A percentile compares a stretch with the other conserved stretches of the same genome.
Conservation (phyloP, 768 basidiomycete genomes). For the Lyophyllum atratum region DNA sequence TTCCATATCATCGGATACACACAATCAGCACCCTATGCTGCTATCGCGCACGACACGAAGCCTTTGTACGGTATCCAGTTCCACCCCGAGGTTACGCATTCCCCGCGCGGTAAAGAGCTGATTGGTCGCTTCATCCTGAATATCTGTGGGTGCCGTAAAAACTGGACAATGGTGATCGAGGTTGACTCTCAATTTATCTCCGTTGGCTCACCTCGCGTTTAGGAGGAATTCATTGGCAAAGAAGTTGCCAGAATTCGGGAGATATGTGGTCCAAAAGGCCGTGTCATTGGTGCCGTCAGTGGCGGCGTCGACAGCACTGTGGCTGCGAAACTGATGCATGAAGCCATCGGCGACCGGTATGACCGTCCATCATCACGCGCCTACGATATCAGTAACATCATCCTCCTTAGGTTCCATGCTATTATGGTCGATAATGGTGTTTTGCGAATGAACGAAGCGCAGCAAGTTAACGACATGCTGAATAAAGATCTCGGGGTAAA, state of each 20-base stretch:
- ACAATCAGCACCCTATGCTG: conserved; percentile 85
- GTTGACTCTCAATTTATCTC: neutral
- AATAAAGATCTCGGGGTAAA: conserved; percentile 93
- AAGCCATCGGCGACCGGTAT: conserved; percentile 96
- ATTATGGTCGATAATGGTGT: conserved; percentile 99
- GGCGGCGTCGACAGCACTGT: conserved; percentile 99
- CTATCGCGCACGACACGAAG: conserved; percentile 87
- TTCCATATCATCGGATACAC: conserved; percentile 92
- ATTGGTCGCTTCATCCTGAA: conserved; percentile 82
- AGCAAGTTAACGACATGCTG: conserved; percentile 92
- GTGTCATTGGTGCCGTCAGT: conserved; percentile 96
- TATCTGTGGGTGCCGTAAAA: conserved; percentile 77
- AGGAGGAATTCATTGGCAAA: conserved; percentile 98
- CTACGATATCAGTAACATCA: conserved; percentile 8
- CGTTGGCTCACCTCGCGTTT: conserved; percentile 7
- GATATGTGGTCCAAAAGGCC: conserved; percentile 91
- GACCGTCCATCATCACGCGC: conserved; percentile 8
- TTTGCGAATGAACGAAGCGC: conserved; percentile 85
- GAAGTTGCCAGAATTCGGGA: conserved; percentile 93
- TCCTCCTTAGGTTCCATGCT: conserved; percentile 80
- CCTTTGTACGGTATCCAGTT: conserved; percentile 97
- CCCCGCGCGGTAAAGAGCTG: conserved; percentile 84
- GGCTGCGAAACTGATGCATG: conserved; percentile 98
- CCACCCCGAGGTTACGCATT: conserved; percentile 98
- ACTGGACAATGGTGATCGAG: conserved; percentile 91